Evolutionary conservation across 2,329 filamentous ascomycete genomes (phyloP).

Genomic region (Corniculantispora saksenae): DNA sequence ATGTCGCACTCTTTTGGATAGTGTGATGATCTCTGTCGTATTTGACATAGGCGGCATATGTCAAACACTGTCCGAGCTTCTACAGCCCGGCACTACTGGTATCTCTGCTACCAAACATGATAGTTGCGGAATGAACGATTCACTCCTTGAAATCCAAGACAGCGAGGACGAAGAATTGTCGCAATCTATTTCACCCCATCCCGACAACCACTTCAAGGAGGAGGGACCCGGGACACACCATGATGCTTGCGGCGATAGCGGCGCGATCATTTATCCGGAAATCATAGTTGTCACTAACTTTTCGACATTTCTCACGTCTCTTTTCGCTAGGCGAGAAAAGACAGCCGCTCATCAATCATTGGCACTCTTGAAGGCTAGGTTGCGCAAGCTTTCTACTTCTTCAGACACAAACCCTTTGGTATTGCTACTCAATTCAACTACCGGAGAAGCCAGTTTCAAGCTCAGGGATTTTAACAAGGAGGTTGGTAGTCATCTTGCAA

Average conservation of each 20-base stretch:
- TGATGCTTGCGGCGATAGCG: neutral
- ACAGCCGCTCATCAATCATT: slow-evolving; percentile 49
- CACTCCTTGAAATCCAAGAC: slow-evolving; percentile 34
- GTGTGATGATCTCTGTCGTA: slow-evolving; percentile 55
- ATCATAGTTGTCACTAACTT: slow-evolving; percentile 59
- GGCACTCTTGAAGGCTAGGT: slow-evolving; percentile 47
- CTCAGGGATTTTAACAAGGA: neutral
- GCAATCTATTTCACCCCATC: neutral
- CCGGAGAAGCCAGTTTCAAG: neutral
- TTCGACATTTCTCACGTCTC: slow-evolving; percentile 49
- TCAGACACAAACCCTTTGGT: slow-evolving; percentile 47
- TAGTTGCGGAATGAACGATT: too few relatives aligned
- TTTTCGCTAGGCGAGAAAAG: slow-evolving; percentile 53
- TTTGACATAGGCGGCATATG: slow-evolving; percentile 61
- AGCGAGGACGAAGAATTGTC: slow-evolving; percentile 41
- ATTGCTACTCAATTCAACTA: slow-evolving; percentile 57
- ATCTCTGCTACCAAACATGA: neutral
- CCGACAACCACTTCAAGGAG: too few relatives aligned
- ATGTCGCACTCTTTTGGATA: slow-evolving; percentile 45
- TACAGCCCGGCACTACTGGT: slow-evolving; percentile 21
- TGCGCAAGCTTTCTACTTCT: slow-evolving; percentile 47
- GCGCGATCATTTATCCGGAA: slow-evolving; percentile 32
- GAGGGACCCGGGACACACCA: neutral
- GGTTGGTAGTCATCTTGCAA: neutral
- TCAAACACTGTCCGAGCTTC: slow-evolving; percentile 57